Base-by-base conservation (phyloP, 106 monocot species). In the Cymbidium sinense region DNA sequence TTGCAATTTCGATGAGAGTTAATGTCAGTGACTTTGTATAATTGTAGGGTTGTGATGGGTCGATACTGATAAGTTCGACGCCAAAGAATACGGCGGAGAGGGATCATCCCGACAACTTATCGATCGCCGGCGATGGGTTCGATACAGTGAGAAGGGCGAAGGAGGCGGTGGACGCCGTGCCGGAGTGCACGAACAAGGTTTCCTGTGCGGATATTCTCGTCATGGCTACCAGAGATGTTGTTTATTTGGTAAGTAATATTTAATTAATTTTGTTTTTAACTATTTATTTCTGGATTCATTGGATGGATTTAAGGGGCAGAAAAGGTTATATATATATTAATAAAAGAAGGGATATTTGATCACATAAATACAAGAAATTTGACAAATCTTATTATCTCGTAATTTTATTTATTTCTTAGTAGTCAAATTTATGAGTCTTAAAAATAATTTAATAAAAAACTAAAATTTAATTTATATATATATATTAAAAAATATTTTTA, bases 91-190 rank as follows among this genome's bases (percentile, higher is more conserved):
- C 80, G 55, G 91, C 86, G 6, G 91, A 91, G 84, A 91, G 81
- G 47, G 84, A 88, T 55, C 82, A 86, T 70, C 76, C 88, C 18
- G 86, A 88, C 47, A 84, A 88, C 76, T 18, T 88, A 30, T 84
- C 91, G 28, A 79, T 91, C 15, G 88, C 91, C 34, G 91, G 91
- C 17, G 88, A 91, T 51, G 91, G 91, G 7, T 91, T 91, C 74
- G 91, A 91, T 80, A 88, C 91, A 6, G 88, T 91, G 43, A 73
- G 82, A 51, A 86, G 84, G 64, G 88, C 88, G 18, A 91, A 88
- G 83, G 91, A 84, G 12, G 91, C 91, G 2, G 86, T 91, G 13
- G 91, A 91, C 31, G 88, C 86, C 0, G 80, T 88, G 61, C 80
- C 86, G 3, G 72, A 29, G 73, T 91, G 91, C 80, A 31, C 19